These are phyloP conservation scores for Aspergillus sp. DNA, from an alignment of 2,329 filamentous ascomycete genomes.

Conservation along the genomic window DNA sequence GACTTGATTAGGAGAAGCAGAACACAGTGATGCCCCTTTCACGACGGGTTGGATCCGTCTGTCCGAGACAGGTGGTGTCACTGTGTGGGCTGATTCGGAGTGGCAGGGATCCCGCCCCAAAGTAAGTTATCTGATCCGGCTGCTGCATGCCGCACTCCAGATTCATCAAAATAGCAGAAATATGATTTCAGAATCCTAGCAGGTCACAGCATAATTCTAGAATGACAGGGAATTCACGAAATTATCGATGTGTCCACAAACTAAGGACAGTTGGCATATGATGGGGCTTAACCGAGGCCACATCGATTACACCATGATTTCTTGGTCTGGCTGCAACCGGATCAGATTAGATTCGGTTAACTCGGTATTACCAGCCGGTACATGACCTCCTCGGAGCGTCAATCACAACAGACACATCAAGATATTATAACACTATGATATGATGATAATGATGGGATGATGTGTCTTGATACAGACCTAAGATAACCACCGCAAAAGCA, in stretches of 20 bases:
- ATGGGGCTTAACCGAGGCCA: neutral
- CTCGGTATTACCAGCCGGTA: neutral
- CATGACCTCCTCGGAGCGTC: no score
- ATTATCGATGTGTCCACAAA: neutral
- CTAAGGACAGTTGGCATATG: neutral
- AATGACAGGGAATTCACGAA: neutral
- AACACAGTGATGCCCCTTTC: no score
- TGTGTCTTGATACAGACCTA: no score
- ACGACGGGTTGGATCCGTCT: no score
- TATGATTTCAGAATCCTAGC: neutral
- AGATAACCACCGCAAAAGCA: no score
- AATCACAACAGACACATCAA: neutral
- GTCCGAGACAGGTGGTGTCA: no score
- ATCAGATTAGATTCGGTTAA: conserved; percentile 26
- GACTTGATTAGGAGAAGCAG: no score
- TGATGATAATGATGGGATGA: neutral
- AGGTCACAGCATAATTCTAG: neutral
- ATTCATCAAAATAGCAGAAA: neutral
- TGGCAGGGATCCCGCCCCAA: conserved; percentile 1
- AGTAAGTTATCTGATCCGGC: conserved; percentile 22
- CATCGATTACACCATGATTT: neutral
- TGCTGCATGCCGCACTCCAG: neutral
- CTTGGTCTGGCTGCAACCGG: conserved; percentile 10
- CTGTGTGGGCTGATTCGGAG: conserved; percentile 13
- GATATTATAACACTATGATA: neutral